Percentiles rank a stretch among this genome's conserved stretches.
Evolutionary conservation across 2,329 filamentous ascomycete genomes (phyloP).

Genomic region (Pyrenochaeta sp.): DNA sequence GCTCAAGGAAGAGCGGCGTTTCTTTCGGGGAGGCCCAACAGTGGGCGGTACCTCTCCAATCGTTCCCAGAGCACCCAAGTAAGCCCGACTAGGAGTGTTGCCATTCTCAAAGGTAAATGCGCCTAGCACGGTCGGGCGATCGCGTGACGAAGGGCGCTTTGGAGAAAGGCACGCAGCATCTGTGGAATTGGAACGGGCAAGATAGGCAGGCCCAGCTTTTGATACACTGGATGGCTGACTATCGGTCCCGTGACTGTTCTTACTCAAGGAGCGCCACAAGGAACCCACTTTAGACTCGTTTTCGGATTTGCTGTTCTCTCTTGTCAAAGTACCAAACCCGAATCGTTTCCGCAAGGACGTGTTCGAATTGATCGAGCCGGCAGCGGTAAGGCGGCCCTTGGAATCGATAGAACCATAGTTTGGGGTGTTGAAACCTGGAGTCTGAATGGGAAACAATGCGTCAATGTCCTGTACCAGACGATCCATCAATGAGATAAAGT

Average conservation of each 20-base stretch:
- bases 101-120: constrained; percentile 59
- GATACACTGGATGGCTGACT: constrained; percentile 69
- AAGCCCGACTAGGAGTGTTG: constrained; percentile 37
- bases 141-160: constrained; percentile 64
- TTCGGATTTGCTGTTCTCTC: constrained; percentile 80
- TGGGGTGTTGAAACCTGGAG: constrained; percentile 56
- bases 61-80: constrained; percentile 53
- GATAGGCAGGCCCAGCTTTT: constrained; percentile 61
- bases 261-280: constrained; percentile 88
- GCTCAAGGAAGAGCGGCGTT: constrained; percentile 89
- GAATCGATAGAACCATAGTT: constrained; percentile 68
- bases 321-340: constrained; percentile 77
- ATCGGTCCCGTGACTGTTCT: constrained; percentile 62
- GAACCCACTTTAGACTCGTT: constrained; percentile 75
- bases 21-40: constrained; percentile 63
- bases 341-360: constrained; percentile 87
- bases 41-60: constrained; percentile 59
- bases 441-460: constrained; percentile 77
- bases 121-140: constrained; percentile 59
- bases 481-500: constrained; percentile 89
- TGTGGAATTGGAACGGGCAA: constrained; percentile 78
- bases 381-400: constrained; percentile 66
- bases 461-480: constrained; percentile 90
- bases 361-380: constrained; percentile 84
- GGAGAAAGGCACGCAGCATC: constrained; percentile 68